These are phyloP conservation scores for Ciborinia camelliae DNA, from an alignment of 2,329 filamentous ascomycete species.

Conservation along the genomic window DNA sequence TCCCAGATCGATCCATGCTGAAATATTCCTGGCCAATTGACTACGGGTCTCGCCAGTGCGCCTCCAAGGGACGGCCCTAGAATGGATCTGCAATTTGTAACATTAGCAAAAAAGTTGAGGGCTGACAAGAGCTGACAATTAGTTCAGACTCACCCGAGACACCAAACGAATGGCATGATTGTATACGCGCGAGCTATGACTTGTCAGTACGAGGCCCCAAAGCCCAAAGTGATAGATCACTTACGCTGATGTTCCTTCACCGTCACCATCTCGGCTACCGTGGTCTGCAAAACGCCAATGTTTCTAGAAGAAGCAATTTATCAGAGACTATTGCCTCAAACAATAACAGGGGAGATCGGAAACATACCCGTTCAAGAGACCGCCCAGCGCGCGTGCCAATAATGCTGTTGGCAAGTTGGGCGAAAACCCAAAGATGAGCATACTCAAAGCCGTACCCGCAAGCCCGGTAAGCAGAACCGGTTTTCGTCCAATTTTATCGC, in stretches of 20 bases:
- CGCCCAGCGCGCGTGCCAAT: slow-evolving; percentile 82
- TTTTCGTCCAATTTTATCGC: slow-evolving; percentile 88
- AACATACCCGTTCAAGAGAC: slow-evolving; percentile 83
- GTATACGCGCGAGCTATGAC: slow-evolving; percentile 79
- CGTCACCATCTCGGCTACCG: slow-evolving; percentile 88
- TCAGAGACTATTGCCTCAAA: slow-evolving; percentile 23
- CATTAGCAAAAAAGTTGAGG: slow-evolving; percentile 10
- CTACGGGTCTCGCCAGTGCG: slow-evolving; percentile 79
- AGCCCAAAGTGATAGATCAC: slow-evolving; percentile 38
- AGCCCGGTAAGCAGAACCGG: slow-evolving; percentile 88
- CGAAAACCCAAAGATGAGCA: slow-evolving; percentile 88
- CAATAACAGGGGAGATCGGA: slow-evolving; percentile 9
- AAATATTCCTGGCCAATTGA: slow-evolving; percentile 75
- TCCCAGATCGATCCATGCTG: slow-evolving; percentile 74
- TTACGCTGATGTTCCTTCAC: slow-evolving; percentile 88
- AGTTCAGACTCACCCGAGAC: slow-evolving; percentile 65
- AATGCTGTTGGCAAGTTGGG: slow-evolving; percentile 78
- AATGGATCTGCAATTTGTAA: slow-evolving; percentile 62
- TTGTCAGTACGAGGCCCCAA: slow-evolving; percentile 37
- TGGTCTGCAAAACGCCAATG: slow-evolving; percentile 92
- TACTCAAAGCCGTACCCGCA: slow-evolving; percentile 85
- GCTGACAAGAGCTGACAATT: slow-evolving; percentile 16
- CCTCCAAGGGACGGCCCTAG: slow-evolving; percentile 90
- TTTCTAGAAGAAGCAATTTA: slow-evolving; percentile 54
- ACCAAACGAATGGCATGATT: slow-evolving; percentile 98